These are phyloP conservation scores for Hyphodiscus hymeniophilus DNA, from an alignment of 495 filamentous ascomycete genomes.

Conservation along the genomic window DNA sequence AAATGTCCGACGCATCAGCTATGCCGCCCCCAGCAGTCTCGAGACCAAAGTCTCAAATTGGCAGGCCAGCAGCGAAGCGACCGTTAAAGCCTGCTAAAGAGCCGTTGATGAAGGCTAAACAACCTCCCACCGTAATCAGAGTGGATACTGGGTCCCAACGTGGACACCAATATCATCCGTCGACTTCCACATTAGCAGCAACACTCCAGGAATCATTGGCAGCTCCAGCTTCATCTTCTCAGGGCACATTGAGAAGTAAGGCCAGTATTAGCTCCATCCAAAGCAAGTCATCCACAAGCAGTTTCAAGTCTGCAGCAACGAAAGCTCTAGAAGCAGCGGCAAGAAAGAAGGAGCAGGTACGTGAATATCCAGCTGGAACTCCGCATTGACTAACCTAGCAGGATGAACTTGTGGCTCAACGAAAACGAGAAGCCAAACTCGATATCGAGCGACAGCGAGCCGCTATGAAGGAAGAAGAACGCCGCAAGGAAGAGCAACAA, in stretches of 20 bases:
- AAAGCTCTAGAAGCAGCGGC: conserved; percentile 60
- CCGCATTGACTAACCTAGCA: conserved; percentile 24
- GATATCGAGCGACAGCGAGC: conserved; percentile 71
- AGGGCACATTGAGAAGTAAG: conserved; percentile 47
- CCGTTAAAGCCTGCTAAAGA: conserved; percentile 67
- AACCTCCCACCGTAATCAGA: conserved; percentile 68
- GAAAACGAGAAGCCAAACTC: conserved; percentile 69
- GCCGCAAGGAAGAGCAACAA: conserved; percentile 40
- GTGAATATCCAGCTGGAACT: background rate
- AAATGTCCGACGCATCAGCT: conserved; percentile 41
- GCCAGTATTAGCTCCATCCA: conserved; percentile 61
- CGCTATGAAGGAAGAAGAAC: conserved; percentile 49
- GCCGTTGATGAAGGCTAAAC: conserved; percentile 48
- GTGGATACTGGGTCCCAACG: conserved; percentile 65
- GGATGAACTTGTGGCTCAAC: conserved; percentile 68
- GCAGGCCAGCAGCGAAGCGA: conserved; percentile 48
- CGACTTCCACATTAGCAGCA: conserved; percentile 48
- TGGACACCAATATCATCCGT: conserved; percentile 42
- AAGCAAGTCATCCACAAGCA: conserved; percentile 52
- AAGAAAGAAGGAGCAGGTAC: conserved; percentile 59
- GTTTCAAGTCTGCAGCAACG: conserved; percentile 63
- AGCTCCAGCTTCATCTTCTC: conserved; percentile 29
- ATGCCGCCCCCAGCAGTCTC: conserved; percentile 50
- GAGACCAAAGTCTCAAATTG: conserved; percentile 38
- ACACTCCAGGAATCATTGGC: conserved; percentile 50